Base-by-base conservation (phyloP, 768 basidiomycete species). In the Tremella mesenterica region DNA sequence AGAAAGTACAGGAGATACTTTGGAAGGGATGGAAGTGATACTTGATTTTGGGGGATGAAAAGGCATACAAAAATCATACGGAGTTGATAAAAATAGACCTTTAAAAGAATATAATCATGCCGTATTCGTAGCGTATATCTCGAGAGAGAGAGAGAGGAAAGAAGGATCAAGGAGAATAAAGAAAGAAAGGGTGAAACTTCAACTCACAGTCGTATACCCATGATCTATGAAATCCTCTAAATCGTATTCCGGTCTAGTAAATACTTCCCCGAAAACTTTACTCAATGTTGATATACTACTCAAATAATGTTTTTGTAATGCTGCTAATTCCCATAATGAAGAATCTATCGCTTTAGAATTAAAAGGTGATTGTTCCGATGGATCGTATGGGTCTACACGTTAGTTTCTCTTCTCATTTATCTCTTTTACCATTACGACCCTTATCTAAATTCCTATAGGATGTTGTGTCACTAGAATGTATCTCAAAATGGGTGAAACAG, bases 181-280 rank as follows among this genome's bases (percentile, higher is more conserved):
- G n/a, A n/a, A n/a, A n/a, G n/a, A n/a, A n/a, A n/a, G n/a, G n/a
- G n/a, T n/a, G n/a, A n/a, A n/a, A n/a, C n/a, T n/a, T n/a, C 33
- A 14, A 74, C 75, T 55, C 46, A 75, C 75, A 1, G 74, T 75
- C 1, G 62, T 64, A 46, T 76, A 76, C 27, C 57, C 28, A 69
- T 97, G 93, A 71, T 97, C 95, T 68, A 96, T 72, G 72, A 97
- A 99, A 69, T 97, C 93, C 61, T 97, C 93, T 81, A 95, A 81
- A 13, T 81, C 77, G 73, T 91, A 96, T 30, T 78, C 79, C 16
- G 85, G 88, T 67, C 93, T 96, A 12, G 89, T 96, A 75, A 99
- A 95, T 4, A 86, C 84, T 68, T 92, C 90, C 12, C 79, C 79
- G 61, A 95, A 88, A 50, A 99, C 84, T 65, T 84, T 84, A 26